A percentile compares a stretch with the other conserved stretches of the same genome.
phyloP scores from a whole-genome alignment of 176 grass and related monocot species.

The Eleusine indica region DNA sequence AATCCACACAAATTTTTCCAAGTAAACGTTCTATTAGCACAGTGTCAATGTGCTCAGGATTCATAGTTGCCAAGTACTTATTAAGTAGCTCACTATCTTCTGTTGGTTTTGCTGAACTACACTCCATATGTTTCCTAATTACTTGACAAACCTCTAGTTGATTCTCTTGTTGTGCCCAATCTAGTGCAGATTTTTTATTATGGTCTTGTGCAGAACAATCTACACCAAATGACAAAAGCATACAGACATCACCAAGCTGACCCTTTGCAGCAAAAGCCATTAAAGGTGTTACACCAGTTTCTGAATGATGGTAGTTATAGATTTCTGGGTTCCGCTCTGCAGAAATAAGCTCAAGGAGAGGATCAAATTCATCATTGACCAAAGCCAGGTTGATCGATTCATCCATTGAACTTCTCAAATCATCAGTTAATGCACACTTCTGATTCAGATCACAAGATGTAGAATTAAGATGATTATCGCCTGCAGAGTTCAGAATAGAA shows the following conservation, averaged over 20 bases:
- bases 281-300: slow-evolving; percentile 81
- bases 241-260: slow-evolving; percentile 79
- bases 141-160: slow-evolving; percentile 67
- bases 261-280: slow-evolving; percentile 95
- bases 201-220: slow-evolving; percentile 76
- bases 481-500: slow-evolving; percentile 67
- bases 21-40: slow-evolving; percentile 76
- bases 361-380: slow-evolving; percentile 83
- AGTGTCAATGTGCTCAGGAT: slow-evolving; percentile 77
- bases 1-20: slow-evolving; percentile 80
- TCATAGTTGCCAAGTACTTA: slow-evolving; percentile 79
- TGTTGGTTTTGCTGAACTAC: slow-evolving; percentile 56
- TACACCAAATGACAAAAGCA: slow-evolving; percentile 94
- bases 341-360: slow-evolving; percentile 86
- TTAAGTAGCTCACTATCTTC: slow-evolving; percentile 71
- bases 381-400: slow-evolving; percentile 91
- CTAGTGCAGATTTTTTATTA: slow-evolving; percentile 63
- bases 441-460: slow-evolving; percentile 39
- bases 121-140: slow-evolving; percentile 74
- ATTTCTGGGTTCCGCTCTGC: slow-evolving; percentile 66
- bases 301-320: slow-evolving; percentile 87
- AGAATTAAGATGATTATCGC: slow-evolving; percentile 70
- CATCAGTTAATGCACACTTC: slow-evolving; percentile 54
- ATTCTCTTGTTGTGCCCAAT: slow-evolving; percentile 84
- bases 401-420: slow-evolving; percentile 78